Base-by-base conservation (phyloP, 2,329 filamentous ascomycete species). In the Ophiostoma perfectum region DNA sequence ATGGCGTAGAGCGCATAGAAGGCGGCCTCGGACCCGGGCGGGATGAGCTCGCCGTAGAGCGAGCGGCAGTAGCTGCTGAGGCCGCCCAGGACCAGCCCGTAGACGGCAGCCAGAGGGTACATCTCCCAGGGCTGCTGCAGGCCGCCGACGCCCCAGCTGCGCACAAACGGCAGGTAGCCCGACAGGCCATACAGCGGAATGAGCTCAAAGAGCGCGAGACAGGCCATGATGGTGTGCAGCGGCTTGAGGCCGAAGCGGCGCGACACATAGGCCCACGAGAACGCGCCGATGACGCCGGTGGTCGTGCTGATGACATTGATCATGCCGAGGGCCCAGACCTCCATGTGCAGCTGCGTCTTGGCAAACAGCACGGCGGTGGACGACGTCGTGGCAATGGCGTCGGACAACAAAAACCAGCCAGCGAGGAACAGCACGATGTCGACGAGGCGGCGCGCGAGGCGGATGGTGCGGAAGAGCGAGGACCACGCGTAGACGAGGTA, bases 1-100 rank as follows among this genome's bases (percentile, higher is more conserved):
- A 98, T 97, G 47, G 95, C 95, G 76, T 98, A 99, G 1, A 99
- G 82, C 0, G 94, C 93, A 76, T 96, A 99, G 76, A 99, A 99
- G 0, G 94, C 93, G 0, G 95, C 93, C 78, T 99, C 95, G 42
- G 90, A 96, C 4, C 95, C 95, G 0, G 92, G 92, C 1, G 95
- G 95, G 68, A 99, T 96, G 68, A 99, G 83, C 77, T 98, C 93
- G 52, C 93, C 93, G 76, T 92, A 99, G 4, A 99, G 83, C 70
- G 91, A 93, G 58, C 95, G 89, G 76, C 95, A 98, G 78, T 98
- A 97, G 38, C 90, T 90, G 69, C 91, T 92, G 55, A 99, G 80
- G 0, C 95, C 95, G n/a, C 95, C 95, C 42, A 98, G 86, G 1
- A 98, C 93, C 65, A 99, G 87, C 0, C 95, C 95, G 77, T 97